phyloP scores from a whole-genome alignment of 2,329 filamentous ascomycete species.

The Trematosphaeria pertusa region DNA sequence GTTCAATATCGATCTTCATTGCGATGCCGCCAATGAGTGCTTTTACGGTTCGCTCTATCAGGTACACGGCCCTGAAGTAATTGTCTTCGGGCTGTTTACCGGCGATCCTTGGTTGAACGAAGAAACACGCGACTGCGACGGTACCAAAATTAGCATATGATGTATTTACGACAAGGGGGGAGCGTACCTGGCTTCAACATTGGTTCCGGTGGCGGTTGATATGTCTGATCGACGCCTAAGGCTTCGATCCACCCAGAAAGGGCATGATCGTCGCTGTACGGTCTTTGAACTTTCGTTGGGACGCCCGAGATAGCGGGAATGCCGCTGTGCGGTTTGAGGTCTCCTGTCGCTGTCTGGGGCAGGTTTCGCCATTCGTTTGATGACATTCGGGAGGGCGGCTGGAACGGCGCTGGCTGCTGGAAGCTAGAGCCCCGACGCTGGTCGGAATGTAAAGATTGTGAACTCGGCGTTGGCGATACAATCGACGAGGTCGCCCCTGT shows the following conservation, averaged over 20 bases:
- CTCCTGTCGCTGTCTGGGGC: constrained; percentile 60
- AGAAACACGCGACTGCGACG: constrained; percentile 84
- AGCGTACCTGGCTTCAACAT: constrained; percentile 69
- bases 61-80: constrained; percentile 86
- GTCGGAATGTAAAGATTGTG: constrained; percentile 52
- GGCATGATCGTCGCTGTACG: constrained; percentile 67
- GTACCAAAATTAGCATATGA: constrained; percentile 44
- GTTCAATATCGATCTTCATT: constrained; percentile 80
- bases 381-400: constrained; percentile 52
- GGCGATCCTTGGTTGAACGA: constrained; percentile 67
- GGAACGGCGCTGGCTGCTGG: constrained; percentile 54
- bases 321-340: constrained; percentile 55
- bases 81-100: constrained; percentile 60
- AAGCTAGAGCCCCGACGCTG: constrained; percentile 51
- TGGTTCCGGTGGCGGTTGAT: constrained; percentile 78
- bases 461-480: constrained; percentile 58
- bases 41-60: constrained; percentile 75
- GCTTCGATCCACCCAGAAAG: constrained; percentile 89
- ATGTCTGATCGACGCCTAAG: constrained; percentile 84
- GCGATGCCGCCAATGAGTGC: constrained; percentile 78
- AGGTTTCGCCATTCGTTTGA: constrained; percentile 66
- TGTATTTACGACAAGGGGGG: constrained; percentile 10
- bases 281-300: constrained; percentile 62
- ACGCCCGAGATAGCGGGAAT: constrained; percentile 56
- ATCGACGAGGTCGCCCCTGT: constrained; percentile 64